Percentiles rank a stretch among this genome's conserved stretches.
Conservation (phyloP, 2,329 filamentous ascomycete genomes). For the Bipolaris victoriae region DNA sequence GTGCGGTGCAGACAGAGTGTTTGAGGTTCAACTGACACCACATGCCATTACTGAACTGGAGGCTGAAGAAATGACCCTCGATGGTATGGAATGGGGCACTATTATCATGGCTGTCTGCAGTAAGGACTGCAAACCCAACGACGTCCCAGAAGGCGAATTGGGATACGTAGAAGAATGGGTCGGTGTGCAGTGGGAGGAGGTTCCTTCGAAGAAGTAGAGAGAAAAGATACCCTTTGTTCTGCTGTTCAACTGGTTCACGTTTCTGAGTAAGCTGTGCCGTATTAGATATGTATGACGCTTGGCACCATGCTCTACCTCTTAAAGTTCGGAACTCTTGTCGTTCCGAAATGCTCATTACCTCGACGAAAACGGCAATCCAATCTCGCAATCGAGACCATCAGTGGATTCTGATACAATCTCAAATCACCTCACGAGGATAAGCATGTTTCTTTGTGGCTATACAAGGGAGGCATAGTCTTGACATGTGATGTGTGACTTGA, state of each 20-base stretch:
- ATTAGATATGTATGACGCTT: neutral
- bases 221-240: neutral
- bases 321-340: neutral
- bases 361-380: neutral
- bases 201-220: constrained; percentile 37
- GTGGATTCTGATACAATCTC: neutral
- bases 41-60: constrained; percentile 90
- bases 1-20: constrained; percentile 77
- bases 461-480: neutral
- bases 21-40: constrained; percentile 91
- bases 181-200: constrained; percentile 98
- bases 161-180: constrained; percentile 94
- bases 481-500: neutral
- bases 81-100: constrained; percentile 97
- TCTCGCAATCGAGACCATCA: neutral
- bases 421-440: neutral
- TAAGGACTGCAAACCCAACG: constrained; percentile 72
- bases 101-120: constrained; percentile 85
- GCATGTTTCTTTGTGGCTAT: neutral
- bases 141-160: constrained; percentile 65
- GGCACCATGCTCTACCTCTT: neutral
- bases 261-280: neutral
- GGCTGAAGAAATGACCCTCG: constrained; percentile 69
- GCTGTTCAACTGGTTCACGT: neutral
- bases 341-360: neutral